phyloP scores from a whole-genome alignment of 805 yeast genomes.

The Zygotorulaspora florentina region DNA sequence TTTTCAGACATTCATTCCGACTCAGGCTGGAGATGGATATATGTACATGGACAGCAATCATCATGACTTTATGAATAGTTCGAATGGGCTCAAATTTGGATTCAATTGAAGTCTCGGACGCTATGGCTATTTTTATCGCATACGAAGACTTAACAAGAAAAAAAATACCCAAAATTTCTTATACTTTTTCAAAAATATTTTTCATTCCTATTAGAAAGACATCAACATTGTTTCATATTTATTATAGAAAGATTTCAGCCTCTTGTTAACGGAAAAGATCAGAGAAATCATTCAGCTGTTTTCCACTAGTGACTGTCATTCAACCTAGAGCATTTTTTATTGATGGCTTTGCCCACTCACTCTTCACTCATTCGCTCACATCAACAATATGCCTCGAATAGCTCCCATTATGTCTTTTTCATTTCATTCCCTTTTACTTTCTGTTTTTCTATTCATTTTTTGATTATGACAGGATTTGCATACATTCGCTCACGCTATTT shows the following conservation, averaged over 20 bases:
- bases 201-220: neutral
- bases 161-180: neutral
- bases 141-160: constrained; percentile 4
- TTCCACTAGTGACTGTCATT: neutral
- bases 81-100: constrained; percentile 10
- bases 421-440: constrained; percentile 1
- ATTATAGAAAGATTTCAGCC: constrained; percentile 4
- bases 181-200: constrained; percentile 1
- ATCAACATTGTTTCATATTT: constrained; percentile 1
- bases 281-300: neutral
- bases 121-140: constrained; percentile 1
- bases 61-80: constrained; percentile 6
- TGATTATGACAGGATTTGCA: constrained; percentile 5
- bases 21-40: constrained; percentile 7
- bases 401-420: neutral
- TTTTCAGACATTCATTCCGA: constrained; percentile 9
- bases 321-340: neutral
- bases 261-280: neutral
- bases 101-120: constrained; percentile 4
- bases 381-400: neutral
- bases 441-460: neutral
- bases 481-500: constrained; percentile 4
- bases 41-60: constrained; percentile 12
- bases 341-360: neutral
- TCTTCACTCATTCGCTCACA: neutral